These are phyloP conservation scores for Chlamydomonas schloesseri DNA, from an alignment of 139 green algal species.

Conservation along the genomic window DNA sequence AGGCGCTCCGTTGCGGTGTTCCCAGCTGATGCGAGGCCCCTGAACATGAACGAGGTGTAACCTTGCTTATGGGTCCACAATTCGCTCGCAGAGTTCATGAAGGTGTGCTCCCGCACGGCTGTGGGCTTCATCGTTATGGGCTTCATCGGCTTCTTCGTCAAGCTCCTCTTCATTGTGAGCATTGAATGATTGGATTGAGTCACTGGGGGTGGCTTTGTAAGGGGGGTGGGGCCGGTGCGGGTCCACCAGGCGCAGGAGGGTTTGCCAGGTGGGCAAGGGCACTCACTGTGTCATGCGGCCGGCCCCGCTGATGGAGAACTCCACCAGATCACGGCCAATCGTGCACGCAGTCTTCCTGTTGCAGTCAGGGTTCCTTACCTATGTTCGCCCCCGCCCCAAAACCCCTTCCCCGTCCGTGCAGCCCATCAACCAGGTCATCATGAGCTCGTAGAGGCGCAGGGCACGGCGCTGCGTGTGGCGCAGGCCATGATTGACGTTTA, in stretches of 20 bases:
- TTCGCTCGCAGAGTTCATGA: conserved; percentile 86
- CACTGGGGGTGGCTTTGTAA: background rate
- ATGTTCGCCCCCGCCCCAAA: background rate
- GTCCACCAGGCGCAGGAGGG: background rate
- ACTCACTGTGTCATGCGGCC: too few relatives aligned
- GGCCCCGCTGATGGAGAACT: too few relatives aligned
- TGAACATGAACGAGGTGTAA: too few relatives aligned
- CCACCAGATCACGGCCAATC: too few relatives aligned
- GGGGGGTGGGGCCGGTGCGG: background rate
- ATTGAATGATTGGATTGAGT: background rate
- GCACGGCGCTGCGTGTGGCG: background rate
- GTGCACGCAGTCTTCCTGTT: too few relatives aligned
- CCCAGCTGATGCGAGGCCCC: too few relatives aligned
- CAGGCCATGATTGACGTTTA: too few relatives aligned
- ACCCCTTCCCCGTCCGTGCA: conserved; percentile 45
- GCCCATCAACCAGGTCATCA: conserved; percentile 92
- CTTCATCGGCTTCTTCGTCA: conserved; percentile 99
- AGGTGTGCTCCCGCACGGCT: conserved; percentile 84
- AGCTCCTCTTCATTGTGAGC: conserved; percentile 95
- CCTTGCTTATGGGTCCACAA: too few relatives aligned
- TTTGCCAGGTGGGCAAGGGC: too few relatives aligned
- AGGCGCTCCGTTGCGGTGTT: background rate
- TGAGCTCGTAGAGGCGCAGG: conserved; percentile 51
- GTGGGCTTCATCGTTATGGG: conserved; percentile 95
- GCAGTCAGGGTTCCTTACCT: background rate